Percentiles rank a stretch among this genome's conserved stretches.
Evolutionary conservation across 768 basidiomycete species (phyloP).

Genomic region (Leccinum arenicola): DNA sequence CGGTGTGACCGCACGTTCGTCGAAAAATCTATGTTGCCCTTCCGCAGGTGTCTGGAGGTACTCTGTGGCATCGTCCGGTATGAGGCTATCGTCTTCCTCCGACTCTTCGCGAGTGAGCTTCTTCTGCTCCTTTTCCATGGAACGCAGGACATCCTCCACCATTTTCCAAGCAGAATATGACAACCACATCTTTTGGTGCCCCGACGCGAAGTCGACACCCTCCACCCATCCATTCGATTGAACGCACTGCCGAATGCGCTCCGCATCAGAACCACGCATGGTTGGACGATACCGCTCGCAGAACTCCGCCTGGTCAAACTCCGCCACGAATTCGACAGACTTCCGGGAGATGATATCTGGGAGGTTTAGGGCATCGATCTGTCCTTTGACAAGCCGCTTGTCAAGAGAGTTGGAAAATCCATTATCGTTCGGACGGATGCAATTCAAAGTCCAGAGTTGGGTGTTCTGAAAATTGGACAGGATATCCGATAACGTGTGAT

Average conservation of each 20-base stretch:
- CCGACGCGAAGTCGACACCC: constrained; percentile 52
- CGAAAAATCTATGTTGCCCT: constrained; percentile 33
- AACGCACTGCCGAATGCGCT: constrained; percentile 50
- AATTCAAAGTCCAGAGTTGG: constrained; percentile 53
- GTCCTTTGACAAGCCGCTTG: constrained; percentile 57
- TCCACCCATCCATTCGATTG: constrained; percentile 51
- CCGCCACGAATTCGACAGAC: constrained; percentile 49
- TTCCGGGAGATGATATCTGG: constrained; percentile 50
- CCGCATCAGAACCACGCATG: constrained; percentile 44
- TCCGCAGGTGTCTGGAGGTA: constrained; percentile 33
- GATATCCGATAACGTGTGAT: constrained; percentile 49
- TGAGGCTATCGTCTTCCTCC: constrained; percentile 47
- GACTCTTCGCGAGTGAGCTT: constrained; percentile 38
- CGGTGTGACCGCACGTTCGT: constrained; percentile 28
- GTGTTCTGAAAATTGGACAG: constrained; percentile 44
- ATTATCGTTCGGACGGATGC: constrained; percentile 65
- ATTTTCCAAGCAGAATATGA: constrained; percentile 57
- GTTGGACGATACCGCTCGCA: constrained; percentile 52
- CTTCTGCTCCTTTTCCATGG: constrained; percentile 48
- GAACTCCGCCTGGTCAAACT: constrained; percentile 48
- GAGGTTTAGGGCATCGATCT: constrained; percentile 52
- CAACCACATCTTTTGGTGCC: constrained; percentile 54
- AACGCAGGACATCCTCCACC: constrained; percentile 54
- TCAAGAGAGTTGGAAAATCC: constrained; percentile 62
- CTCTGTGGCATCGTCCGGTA: constrained; percentile 39